These are phyloP conservation scores for Umbelopsis sp. DNA, from an alignment of 192 early-diverging fungal species.

Conservation along the genomic window DNA sequence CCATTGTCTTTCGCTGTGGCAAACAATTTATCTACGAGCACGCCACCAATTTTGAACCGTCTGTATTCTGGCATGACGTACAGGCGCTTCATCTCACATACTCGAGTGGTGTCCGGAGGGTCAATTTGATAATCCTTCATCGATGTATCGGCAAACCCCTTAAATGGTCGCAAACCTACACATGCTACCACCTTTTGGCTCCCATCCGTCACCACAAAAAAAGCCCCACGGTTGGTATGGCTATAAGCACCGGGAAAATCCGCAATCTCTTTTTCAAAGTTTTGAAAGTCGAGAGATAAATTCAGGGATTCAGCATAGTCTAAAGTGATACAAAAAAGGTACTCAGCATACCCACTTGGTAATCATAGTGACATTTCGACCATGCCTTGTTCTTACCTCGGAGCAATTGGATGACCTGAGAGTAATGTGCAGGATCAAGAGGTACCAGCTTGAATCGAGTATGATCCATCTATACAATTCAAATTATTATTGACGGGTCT, in stretches of 20 bases:
- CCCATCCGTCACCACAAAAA: background rate
- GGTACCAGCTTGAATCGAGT: background rate
- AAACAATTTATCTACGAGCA: background rate
- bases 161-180: constrained; percentile 12
- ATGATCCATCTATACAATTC: background rate
- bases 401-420: constrained; percentile 6
- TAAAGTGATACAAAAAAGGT: background rate
- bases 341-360: no score
- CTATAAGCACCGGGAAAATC: constrained; percentile 11
- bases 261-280: constrained; percentile 12
- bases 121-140: background rate
- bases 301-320: background rate
- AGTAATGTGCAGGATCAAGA: background rate
- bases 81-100: constrained; percentile 17
- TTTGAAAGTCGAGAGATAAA: background rate
- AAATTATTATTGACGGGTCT: background rate
- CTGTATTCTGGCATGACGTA: constrained; percentile 12
- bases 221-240: background rate
- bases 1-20: background rate
- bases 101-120: background rate
- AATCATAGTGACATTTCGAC: no score
- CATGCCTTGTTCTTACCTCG: background rate
- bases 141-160: constrained; percentile 3
- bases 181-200: background rate
- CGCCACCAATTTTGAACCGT: background rate